A percentile compares a stretch with the other conserved stretches of the same genome.
Evolutionary conservation across 2,329 filamentous ascomycete species (phyloP).

Genomic region (Curvularia verruculosa): DNA sequence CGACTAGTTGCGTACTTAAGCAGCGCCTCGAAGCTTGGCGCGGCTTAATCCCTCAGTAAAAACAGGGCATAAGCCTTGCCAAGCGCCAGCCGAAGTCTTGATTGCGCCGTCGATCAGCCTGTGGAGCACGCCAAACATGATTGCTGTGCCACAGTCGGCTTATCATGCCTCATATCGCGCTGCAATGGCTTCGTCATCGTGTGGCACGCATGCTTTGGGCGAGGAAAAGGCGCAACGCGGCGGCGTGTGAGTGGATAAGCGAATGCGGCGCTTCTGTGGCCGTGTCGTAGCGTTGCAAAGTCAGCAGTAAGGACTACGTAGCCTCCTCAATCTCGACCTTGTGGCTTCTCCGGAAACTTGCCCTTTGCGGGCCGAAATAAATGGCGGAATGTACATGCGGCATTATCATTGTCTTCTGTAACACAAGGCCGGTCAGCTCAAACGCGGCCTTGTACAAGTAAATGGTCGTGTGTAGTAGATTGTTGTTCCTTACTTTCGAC

Average conservation of each 20-base stretch:
- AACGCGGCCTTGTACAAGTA: too few species aligned
- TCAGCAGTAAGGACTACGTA: neutral
- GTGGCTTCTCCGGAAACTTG: neutral
- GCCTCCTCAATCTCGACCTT: neutral
- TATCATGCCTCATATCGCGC: slow-evolving; percentile 15
- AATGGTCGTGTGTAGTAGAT: too few species aligned
- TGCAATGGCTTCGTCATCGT: slow-evolving; percentile 18
- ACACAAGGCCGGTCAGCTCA: neutral
- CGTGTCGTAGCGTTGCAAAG: neutral
- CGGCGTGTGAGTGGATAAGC: neutral
- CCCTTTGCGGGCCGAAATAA: neutral
- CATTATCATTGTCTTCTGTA: neutral
- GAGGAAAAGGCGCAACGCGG: neutral
- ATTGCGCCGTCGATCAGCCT: neutral
- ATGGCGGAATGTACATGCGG: neutral
- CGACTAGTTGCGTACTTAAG: slow-evolving; percentile 21
- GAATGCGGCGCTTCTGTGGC: neutral
- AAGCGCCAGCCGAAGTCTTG: slow-evolving; percentile 34
- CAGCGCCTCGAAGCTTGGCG: slow-evolving; percentile 34
- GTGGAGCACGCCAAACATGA: neutral
- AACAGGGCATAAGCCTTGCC: slow-evolving; percentile 34
- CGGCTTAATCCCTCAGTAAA: slow-evolving; percentile 33
- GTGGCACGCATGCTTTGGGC: neutral
- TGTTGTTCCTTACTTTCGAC: neutral
- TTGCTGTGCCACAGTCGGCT: slow-evolving; percentile 20